phyloP scores from a whole-genome alignment of 352 stramenopile species.

The Phytopythium litorale region DNA sequence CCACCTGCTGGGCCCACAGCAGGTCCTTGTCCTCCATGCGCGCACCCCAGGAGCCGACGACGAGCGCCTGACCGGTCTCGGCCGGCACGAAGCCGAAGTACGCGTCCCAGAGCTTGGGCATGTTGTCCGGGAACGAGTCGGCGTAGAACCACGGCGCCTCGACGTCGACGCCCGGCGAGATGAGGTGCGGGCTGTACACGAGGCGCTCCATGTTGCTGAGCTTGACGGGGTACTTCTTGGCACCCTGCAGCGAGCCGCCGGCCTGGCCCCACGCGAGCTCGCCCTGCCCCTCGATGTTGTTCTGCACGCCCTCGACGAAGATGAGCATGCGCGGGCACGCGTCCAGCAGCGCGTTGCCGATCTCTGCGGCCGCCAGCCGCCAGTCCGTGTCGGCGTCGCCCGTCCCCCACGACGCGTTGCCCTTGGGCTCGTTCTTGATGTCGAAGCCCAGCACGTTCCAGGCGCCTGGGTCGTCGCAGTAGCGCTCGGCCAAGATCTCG shows the following conservation, averaged over 20 bases:
- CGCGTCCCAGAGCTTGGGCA: slow-evolving; percentile 58
- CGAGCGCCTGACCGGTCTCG: slow-evolving; percentile 46
- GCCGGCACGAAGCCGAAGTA: slow-evolving; percentile 68
- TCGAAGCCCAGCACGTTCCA: slow-evolving; percentile 79
- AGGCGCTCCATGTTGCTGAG: slow-evolving; percentile 66
- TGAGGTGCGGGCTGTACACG: slow-evolving; percentile 63
- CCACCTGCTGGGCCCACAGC: slow-evolving; percentile 46
- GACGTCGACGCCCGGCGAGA: slow-evolving; percentile 60
- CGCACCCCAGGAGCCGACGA: slow-evolving; percentile 64
- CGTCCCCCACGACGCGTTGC: slow-evolving; percentile 59
- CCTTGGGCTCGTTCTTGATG: slow-evolving; percentile 79
- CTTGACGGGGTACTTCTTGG: slow-evolving; percentile 58
- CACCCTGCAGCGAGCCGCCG: slow-evolving; percentile 51
- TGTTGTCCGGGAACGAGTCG: slow-evolving; percentile 62
- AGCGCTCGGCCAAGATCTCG: slow-evolving; percentile 47
- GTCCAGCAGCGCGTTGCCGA: slow-evolving; percentile 64
- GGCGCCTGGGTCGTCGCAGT: slow-evolving; percentile 49
- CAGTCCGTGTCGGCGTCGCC: slow-evolving; percentile 62
- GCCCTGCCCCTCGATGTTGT: slow-evolving; percentile 49
- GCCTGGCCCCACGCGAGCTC: slow-evolving; percentile 53
- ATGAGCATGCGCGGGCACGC: slow-evolving; percentile 58
- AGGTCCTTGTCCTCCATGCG: slow-evolving; percentile 60
- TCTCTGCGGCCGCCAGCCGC: slow-evolving; percentile 51
- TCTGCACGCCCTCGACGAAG: slow-evolving; percentile 77
- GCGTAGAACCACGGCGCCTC: slow-evolving; percentile 60